These are phyloP conservation scores for Acaromyces ingoldii DNA, from an alignment of 1,284 basidiomycete species.

Conservation along the genomic window DNA sequence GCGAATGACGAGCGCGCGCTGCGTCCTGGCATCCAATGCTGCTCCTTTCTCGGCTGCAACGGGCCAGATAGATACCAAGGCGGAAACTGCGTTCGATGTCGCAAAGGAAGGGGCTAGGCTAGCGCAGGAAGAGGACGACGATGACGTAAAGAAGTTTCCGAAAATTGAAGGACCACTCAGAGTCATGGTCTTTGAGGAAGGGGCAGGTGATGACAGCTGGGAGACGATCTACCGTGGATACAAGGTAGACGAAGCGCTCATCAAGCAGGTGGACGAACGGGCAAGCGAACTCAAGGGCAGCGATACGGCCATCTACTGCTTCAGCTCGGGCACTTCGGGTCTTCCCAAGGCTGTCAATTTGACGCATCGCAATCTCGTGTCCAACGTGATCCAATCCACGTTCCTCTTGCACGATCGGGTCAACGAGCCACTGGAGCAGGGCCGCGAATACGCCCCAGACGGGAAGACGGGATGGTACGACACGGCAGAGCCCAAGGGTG, in stretches of 20 bases:
- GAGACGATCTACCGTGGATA: constrained; percentile 23
- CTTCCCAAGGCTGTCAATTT: constrained; percentile 45
- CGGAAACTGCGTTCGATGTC: constrained; percentile 14
- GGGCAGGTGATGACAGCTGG: constrained; percentile 30
- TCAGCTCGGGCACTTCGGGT: constrained; percentile 46
- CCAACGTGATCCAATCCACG: constrained; percentile 45
- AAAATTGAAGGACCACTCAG: constrained; percentile 12
- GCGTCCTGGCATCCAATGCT: constrained; percentile 25
- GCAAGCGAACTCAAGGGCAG: constrained; percentile 7
- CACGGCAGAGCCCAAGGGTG: constrained; percentile 55
- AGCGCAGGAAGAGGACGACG: not conserved
- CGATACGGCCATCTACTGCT: constrained; percentile 40
- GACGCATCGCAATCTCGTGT: constrained; percentile 41
- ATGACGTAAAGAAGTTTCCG: constrained; percentile 17
- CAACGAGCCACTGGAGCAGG: constrained; percentile 41
- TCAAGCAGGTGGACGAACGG: constrained; percentile 13
- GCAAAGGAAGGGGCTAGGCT: constrained; percentile 17
- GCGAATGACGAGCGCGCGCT: constrained; percentile 30
- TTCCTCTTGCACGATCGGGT: constrained; percentile 39
- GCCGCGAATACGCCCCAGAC: constrained; percentile 60
- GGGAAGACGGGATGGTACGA: constrained; percentile 10
- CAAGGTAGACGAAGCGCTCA: constrained; percentile 9
- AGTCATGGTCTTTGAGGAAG: constrained; percentile 41
- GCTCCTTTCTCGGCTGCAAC: not conserved
- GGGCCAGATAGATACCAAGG: not conserved